Percentiles rank a stretch among this genome's conserved stretches.
Conservation (phyloP, 495 filamentous ascomycete genomes). For the Penicillium samsonianum region DNA sequence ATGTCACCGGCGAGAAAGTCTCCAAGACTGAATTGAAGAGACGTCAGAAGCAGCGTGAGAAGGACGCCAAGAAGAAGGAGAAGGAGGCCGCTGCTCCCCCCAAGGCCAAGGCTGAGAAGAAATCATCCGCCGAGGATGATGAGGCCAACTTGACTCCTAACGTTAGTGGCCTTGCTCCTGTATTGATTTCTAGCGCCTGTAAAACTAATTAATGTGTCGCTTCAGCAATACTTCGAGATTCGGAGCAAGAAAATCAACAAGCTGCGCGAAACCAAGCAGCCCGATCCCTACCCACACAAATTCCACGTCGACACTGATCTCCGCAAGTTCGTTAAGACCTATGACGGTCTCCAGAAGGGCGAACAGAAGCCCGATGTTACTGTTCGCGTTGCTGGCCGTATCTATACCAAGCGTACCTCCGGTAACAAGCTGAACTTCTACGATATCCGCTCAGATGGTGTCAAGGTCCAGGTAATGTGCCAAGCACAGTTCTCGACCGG, state of each 20-base stretch:
- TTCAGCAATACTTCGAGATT: constrained; percentile 96
- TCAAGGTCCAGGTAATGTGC: constrained; percentile 88
- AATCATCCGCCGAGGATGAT: constrained; percentile 64
- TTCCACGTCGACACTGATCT: constrained; percentile 84
- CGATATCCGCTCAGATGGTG: constrained; percentile 81
- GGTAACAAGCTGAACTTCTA: constrained; percentile 92
- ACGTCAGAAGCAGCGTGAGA: constrained; percentile 86
- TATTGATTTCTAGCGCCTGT: background rate
- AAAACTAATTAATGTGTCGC: constrained; percentile 18
- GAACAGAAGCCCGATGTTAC: constrained; percentile 72
- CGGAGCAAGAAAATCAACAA: constrained; percentile 82
- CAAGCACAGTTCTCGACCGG: constrained; percentile 71
- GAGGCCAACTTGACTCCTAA: constrained; percentile 88
- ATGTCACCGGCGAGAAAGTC: constrained; percentile 79
- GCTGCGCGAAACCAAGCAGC: constrained; percentile 75
- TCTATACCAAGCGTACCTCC: constrained; percentile 83
- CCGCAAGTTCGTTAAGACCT: constrained; percentile 72
- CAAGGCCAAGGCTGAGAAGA: constrained; percentile 66
- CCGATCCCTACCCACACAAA: constrained; percentile 96
- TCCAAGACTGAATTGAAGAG: constrained; percentile 95
- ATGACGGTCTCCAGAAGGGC: constrained; percentile 77
- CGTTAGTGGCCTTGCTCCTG: constrained; percentile 47
- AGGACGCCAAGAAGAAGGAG: constrained; percentile 82
- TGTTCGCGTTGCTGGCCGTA: constrained; percentile 76
- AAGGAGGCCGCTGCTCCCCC: constrained; percentile 76